These are phyloP conservation scores for Galeopsis tetrahit DNA, from an alignment of 257 asterid species.

Conservation along the genomic window DNA sequence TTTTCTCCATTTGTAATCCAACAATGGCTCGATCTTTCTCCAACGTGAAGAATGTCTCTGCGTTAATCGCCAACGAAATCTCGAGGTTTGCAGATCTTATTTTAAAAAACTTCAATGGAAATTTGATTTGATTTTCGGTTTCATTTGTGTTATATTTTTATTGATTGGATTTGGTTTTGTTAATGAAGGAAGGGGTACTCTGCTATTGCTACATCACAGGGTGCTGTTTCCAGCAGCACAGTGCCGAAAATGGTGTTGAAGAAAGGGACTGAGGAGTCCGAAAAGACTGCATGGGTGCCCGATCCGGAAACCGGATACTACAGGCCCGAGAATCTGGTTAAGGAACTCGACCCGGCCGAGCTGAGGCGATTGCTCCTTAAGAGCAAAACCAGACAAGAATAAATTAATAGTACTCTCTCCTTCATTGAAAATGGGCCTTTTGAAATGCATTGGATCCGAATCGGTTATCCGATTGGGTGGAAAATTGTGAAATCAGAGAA, in stretches of 20 bases:
- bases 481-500: background rate
- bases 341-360: conserved; percentile 60
- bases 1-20: background rate
- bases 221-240: conserved; percentile 34
- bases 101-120: background rate
- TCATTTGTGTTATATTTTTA: background rate
- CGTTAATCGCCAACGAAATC: conserved; percentile 42
- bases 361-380: conserved; percentile 47
- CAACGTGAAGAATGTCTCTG: conserved; percentile 41
- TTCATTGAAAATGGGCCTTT: conserved; percentile 15
- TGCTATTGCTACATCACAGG: conserved; percentile 34
- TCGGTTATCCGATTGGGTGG: background rate
- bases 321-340: conserved; percentile 51
- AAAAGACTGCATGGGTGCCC: conserved; percentile 60
- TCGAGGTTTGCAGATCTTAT: conserved; percentile 19
- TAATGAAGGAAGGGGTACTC: conserved; percentile 57
- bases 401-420: background rate
- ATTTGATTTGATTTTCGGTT: background rate
- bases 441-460: conserved; percentile 22
- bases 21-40: conserved; percentile 57
- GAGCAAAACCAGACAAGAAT: conserved; percentile 35
- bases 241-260: conserved; percentile 49
- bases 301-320: conserved; percentile 68
- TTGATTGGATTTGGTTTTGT: background rate
- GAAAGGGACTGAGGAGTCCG: conserved; percentile 44